Base-by-base conservation (phyloP, 2,329 filamentous ascomycete genomes). In the Colletotrichum filicis region DNA sequence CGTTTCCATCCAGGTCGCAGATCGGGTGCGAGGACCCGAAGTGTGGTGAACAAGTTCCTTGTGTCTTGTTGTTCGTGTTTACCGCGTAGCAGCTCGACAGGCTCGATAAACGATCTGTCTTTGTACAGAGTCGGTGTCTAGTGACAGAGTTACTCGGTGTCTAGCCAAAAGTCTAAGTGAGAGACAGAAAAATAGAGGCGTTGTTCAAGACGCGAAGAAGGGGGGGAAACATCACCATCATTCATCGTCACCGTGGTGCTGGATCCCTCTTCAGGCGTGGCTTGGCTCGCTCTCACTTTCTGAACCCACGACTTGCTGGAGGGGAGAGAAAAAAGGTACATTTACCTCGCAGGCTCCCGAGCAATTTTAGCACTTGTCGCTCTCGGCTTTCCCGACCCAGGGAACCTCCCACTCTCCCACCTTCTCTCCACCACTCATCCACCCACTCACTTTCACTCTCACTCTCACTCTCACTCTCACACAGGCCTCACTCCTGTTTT, bases 311-410 rank as follows among this genome's bases (percentile, higher is more conserved):
- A 19, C 42, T 19, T 9, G 42, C 42, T 0, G 42, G 42, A 22
- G 19, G 19, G 42, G 19, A 22, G 37, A 8, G 37, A 22, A 19
- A 49, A 22, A 49, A 28, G 16, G 42, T 63, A 53, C 7, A 26
- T 19, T 32, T 32, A 22, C 46, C 46, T 55, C 5, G 28, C 56
- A 49, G 42, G 42, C 49, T 5, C 26, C 5, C 49, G 60, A 26
- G 42, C 28, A 46, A 62, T 49, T 28, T 52, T 32, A 49, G 60
- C 42, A 14, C 12, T 56, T 56, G n/a, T 72, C 69, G 69, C 63
- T 68, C 26, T 68, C 69, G 69, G 69, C 59, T 59, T 69, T 64
- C 58, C 70, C 70, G 66, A 72, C 69, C 64, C 56, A 55, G 59
- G 59, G 26, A 62, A 62, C 59, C 59, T 49, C 37, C 28, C 26